Conservation (phyloP, 805 yeast species). For the Metschnikowia gruessii region DNA sequence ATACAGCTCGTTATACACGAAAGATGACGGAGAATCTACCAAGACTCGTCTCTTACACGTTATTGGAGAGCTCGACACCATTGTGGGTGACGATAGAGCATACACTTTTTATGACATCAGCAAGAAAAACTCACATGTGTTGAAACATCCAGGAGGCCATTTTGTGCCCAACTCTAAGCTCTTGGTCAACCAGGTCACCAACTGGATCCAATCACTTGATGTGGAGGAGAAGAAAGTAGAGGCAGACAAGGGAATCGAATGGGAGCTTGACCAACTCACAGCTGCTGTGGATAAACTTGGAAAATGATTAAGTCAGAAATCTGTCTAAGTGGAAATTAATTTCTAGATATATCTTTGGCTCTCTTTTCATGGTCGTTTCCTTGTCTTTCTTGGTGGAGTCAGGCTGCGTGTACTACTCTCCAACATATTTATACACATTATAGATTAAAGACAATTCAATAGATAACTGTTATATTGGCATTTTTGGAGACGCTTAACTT, state of each 20-base stretch:
- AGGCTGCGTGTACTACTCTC: too few relatives aligned
- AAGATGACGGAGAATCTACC: slow-evolving; percentile 16
- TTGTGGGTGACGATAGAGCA: slow-evolving; percentile 73
- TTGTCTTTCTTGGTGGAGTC: too few relatives aligned
- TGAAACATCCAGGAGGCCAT: slow-evolving; percentile 95
- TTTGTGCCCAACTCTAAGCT: slow-evolving; percentile 85
- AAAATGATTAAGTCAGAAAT: too few relatives aligned
- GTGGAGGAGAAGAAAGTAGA: slow-evolving; percentile 15
- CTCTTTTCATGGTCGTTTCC: too few relatives aligned
- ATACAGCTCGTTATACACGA: slow-evolving; percentile 25
- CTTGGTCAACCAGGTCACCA: slow-evolving; percentile 38
- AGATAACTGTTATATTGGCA: too few relatives aligned
- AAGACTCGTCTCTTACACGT: slow-evolving; percentile 56
- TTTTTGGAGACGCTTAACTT: too few relatives aligned
- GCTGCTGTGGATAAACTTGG: slow-evolving; percentile 17
- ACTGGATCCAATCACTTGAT: slow-evolving; percentile 33
- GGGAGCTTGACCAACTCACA: neutral
- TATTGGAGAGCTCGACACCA: slow-evolving; percentile 82
- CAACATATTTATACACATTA: too few relatives aligned
- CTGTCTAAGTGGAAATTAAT: too few relatives aligned
- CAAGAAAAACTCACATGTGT: slow-evolving; percentile 49
- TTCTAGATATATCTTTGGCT: too few relatives aligned
- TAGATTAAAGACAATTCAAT: too few relatives aligned
- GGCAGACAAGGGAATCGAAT: slow-evolving; percentile 30
- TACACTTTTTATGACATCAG: slow-evolving; percentile 47